Percentiles rank a stretch among this genome's conserved stretches.
Evolutionary conservation across 2,329 filamentous ascomycete species (phyloP).

Genomic region (Trichoderma citrinoviride): DNA sequence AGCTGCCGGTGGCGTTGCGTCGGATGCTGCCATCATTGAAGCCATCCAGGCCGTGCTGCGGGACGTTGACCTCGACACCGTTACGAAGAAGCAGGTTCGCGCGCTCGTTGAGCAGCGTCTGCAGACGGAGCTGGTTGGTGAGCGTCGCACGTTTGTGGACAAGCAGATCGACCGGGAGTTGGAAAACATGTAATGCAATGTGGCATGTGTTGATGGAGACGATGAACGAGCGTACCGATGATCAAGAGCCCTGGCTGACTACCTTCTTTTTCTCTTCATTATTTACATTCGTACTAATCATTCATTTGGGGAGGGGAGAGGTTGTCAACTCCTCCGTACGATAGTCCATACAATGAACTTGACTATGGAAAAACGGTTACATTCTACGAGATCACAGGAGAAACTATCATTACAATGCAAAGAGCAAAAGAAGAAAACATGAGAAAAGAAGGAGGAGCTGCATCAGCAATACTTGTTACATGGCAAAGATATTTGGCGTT

Average conservation of each 20-base stretch:
- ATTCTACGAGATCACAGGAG: constrained; percentile 5
- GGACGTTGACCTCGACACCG: constrained; percentile 92
- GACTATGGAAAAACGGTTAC: constrained; percentile 6
- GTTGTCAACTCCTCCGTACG: constrained; percentile 4
- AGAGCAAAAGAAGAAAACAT: neutral
- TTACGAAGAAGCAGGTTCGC: constrained; percentile 96
- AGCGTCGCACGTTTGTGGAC: constrained; percentile 86
- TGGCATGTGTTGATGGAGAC: neutral
- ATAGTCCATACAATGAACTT: constrained; percentile 13
- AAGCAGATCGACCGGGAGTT: constrained; percentile 89
- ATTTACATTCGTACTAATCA: constrained; percentile 21
- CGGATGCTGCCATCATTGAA: constrained; percentile 76
- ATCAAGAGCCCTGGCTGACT: constrained; percentile 6
- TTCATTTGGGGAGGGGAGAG: constrained; percentile 4
- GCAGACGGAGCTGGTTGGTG: constrained; percentile 82
- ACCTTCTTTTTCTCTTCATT: constrained; percentile 4
- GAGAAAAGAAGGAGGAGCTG: neutral
- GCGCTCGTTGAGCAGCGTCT: constrained; percentile 90
- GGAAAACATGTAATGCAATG: constrained; percentile 78
- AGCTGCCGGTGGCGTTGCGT: constrained; percentile 59
- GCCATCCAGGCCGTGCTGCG: constrained; percentile 77
- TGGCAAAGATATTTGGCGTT: constrained; percentile 17
- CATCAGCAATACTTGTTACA: constrained; percentile 18
- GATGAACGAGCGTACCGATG: constrained; percentile 1
- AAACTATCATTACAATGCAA: neutral